phyloP scores from a whole-genome alignment of 2,329 filamentous ascomycete genomes.

The Sodiomyces alkalinus region DNA sequence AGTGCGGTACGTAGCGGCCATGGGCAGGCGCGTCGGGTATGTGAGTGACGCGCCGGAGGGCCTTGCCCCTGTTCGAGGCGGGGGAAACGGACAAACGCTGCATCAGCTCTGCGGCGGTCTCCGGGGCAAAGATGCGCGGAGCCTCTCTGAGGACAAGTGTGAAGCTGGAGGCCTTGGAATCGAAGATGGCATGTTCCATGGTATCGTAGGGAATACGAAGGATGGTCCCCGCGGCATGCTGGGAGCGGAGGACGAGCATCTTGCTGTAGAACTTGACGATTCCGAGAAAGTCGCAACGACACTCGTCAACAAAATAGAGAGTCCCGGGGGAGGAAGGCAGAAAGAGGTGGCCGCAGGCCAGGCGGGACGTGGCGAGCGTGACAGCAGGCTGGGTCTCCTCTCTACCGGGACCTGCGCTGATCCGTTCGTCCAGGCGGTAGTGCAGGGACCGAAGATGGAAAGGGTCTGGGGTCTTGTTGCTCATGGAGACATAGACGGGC shows the following conservation, averaged over 20 bases:
- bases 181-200: slow-evolving; percentile 28
- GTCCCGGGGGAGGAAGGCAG: slow-evolving; percentile 15
- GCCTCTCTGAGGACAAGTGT: slow-evolving; percentile 36
- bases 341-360: slow-evolving; percentile 31
- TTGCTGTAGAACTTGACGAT: slow-evolving; percentile 26
- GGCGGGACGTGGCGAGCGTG: slow-evolving; percentile 7
- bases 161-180: slow-evolving; percentile 19
- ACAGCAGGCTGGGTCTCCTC: slow-evolving; percentile 10
- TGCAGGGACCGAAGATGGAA: slow-evolving; percentile 20
- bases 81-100: too few relatives aligned
- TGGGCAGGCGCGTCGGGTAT: slow-evolving; percentile 15
- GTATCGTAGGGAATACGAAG: slow-evolving; percentile 31
- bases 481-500: slow-evolving; percentile 15
- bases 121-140: slow-evolving; percentile 29
- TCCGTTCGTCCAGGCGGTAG: slow-evolving; percentile 15
- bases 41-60: slow-evolving; percentile 1
- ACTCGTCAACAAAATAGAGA: slow-evolving; percentile 29
- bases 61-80: slow-evolving; percentile 1
- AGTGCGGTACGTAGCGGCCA: slow-evolving; percentile 19
- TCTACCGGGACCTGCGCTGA: slow-evolving; percentile 8
- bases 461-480: slow-evolving; percentile 18
- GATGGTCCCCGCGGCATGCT: slow-evolving; percentile 9
- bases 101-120: slow-evolving; percentile 3
- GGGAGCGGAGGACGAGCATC: slow-evolving; percentile 20
- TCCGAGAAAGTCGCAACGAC: slow-evolving; percentile 17